phyloP scores from a whole-genome alignment of 2,329 filamentous ascomycete species.

The Aspergillus viridinutans region DNA sequence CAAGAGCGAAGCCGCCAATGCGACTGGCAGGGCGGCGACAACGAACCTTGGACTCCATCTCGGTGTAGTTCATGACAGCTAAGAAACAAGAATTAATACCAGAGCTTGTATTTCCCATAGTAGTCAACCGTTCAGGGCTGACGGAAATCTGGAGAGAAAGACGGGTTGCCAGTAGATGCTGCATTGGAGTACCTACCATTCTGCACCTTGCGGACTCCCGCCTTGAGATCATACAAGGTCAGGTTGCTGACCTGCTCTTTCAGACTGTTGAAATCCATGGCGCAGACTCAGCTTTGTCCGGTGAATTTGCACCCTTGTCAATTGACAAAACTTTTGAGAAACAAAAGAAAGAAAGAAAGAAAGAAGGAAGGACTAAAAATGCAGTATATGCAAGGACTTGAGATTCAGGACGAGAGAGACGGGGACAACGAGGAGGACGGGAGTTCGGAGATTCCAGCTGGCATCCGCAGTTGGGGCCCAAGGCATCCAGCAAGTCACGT shows the following conservation, averaged over 20 bases:
- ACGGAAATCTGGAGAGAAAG: not conserved
- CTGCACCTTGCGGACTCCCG: conserved; percentile 88
- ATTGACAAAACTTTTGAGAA: conserved; percentile 3
- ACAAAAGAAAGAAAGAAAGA: conserved; percentile 1
- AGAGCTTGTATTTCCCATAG: not conserved
- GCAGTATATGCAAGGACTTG: not conserved
- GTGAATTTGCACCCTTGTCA: conserved; percentile 10
- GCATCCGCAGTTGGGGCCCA: conserved; percentile 18
- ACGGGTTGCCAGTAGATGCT: not conserved
- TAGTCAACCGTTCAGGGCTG: not conserved
- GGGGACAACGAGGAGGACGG: conserved; percentile 13
- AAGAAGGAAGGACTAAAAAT: conserved; percentile 7
- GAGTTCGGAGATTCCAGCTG: conserved; percentile 22
- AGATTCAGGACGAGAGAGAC: conserved; percentile 3
- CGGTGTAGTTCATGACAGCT: conserved; percentile 98
- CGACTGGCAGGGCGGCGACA: conserved; percentile 11
- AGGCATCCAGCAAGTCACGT: conserved; percentile 24
- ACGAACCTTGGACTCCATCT: conserved; percentile 71
- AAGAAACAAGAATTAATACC: conserved; percentile 19
- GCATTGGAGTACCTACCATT: conserved; percentile 67
- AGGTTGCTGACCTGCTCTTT: conserved; percentile 87
- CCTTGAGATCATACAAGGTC: conserved; percentile 92
- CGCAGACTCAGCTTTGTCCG: conserved; percentile 16
- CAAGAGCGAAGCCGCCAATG: conserved; percentile 2
- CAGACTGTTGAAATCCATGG: conserved; percentile 81